These are phyloP conservation scores for Pleurotus salmoneostramineus DNA, from an alignment of 768 basidiomycete genomes.

Conservation along the genomic window DNA sequence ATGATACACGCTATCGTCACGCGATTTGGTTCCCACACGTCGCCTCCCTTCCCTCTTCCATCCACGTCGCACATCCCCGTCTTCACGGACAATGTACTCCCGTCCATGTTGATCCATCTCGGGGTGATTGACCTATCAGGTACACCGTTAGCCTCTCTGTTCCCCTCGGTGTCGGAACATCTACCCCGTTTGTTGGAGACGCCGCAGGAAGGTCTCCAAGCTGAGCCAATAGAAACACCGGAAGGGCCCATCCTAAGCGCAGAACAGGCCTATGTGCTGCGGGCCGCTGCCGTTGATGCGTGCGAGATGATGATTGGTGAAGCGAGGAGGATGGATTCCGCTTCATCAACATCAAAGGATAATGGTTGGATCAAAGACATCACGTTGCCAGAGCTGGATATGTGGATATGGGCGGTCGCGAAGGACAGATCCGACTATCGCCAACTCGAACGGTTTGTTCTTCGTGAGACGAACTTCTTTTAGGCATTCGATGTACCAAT, in stretches of 20 bases:
- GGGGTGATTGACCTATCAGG: slow-evolving; percentile 67
- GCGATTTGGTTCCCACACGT: slow-evolving; percentile 57
- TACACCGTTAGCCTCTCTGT: slow-evolving; percentile 38
- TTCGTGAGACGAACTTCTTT: slow-evolving; percentile 66
- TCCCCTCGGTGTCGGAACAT: slow-evolving; percentile 39
- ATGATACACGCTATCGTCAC: slow-evolving; percentile 65
- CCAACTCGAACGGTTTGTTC: slow-evolving; percentile 60
- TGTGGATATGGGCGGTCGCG: slow-evolving; percentile 81
- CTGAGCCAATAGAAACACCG: slow-evolving; percentile 17
- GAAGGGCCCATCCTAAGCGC: slow-evolving; percentile 51
- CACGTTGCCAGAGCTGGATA: slow-evolving; percentile 58
- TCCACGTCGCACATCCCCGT: slow-evolving; percentile 55
- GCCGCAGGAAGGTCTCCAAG: slow-evolving; percentile 8
- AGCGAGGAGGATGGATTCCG: slow-evolving; percentile 34
- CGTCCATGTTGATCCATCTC: slow-evolving; percentile 76
- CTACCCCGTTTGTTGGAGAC: slow-evolving; percentile 38
- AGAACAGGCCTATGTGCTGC: slow-evolving; percentile 66
- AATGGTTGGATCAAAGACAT: slow-evolving; percentile 52
- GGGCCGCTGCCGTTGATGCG: slow-evolving; percentile 78
- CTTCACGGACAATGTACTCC: slow-evolving; percentile 80
- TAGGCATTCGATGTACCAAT: slow-evolving; percentile 24
- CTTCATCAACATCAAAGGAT: slow-evolving; percentile 9
- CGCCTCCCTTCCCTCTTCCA: slow-evolving; percentile 60
- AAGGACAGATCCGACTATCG: slow-evolving; percentile 77
- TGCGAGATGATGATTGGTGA: slow-evolving; percentile 63